A percentile compares a stretch with the other conserved stretches of the same genome.
These are phyloP conservation scores for Mucor plumbeus DNA, from an alignment of 371 early-diverging fungal genomes.

Conservation along the genomic window DNA sequence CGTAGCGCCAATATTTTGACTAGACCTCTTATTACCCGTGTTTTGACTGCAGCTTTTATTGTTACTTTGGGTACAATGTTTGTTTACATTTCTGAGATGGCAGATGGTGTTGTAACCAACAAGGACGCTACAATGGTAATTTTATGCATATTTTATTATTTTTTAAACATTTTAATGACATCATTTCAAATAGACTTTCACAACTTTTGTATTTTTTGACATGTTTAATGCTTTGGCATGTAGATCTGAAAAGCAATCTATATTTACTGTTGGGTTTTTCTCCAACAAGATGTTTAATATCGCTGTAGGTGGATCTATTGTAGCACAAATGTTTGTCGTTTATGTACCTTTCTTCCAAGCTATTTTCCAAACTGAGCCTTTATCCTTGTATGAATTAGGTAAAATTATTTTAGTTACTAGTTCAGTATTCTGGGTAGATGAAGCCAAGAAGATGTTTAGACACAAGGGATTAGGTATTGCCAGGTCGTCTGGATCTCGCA, in stretches of 20 bases:
- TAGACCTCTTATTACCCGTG: conserved; percentile 71
- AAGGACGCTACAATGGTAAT: conserved; percentile 92
- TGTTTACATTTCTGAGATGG: conserved; percentile 80
- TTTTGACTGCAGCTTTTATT: conserved; percentile 79
- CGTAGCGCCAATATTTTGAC: conserved; percentile 81
- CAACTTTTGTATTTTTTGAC: conserved; percentile 94
- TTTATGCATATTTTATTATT: background rate
- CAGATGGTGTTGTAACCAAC: conserved; percentile 75
- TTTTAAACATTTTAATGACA: too few relatives aligned
- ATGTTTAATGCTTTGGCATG: conserved; percentile 95
- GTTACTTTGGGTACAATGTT: conserved; percentile 90
- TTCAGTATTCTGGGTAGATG: conserved; percentile 83
- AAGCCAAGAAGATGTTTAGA: conserved; percentile 41
- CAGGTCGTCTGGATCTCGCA: conserved; percentile 17
- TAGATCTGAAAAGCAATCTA: conserved; percentile 84
- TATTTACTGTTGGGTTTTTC: conserved; percentile 79
- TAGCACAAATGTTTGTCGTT: conserved; percentile 88
- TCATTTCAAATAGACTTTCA: conserved; percentile 78
- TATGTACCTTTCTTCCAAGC: conserved; percentile 90
- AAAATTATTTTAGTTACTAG: conserved; percentile 72
- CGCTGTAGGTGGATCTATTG: conserved; percentile 80
- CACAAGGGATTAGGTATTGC: conserved; percentile 19
- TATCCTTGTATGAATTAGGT: conserved; percentile 72
- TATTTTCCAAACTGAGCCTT: conserved; percentile 91
- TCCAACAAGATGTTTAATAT: conserved; percentile 89